phyloP scores from a whole-genome alignment of 768 basidiomycete genomes.

The Tricholoma flavovirens region DNA sequence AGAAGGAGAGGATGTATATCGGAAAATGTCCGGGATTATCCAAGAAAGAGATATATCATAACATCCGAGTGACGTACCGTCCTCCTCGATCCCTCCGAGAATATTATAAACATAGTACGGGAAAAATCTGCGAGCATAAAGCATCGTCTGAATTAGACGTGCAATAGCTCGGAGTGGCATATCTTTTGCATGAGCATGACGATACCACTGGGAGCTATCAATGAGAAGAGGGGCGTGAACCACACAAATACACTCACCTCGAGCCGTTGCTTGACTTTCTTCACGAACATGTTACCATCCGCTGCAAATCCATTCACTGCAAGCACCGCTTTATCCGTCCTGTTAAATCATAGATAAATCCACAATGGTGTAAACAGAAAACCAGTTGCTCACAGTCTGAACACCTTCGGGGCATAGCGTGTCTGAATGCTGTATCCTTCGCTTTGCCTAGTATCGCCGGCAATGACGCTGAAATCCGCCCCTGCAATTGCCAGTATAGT shows the following conservation, averaged over 20 bases:
- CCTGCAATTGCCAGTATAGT: slow-evolving; percentile 96
- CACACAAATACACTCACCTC: slow-evolving; percentile 54
- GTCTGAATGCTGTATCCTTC: slow-evolving; percentile 99
- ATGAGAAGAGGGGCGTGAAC: slow-evolving; percentile 3
- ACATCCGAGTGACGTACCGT: slow-evolving; percentile 55
- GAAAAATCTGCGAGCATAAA: slow-evolving; percentile 95
- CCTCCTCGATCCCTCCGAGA: slow-evolving; percentile 92
- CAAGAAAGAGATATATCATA: slow-evolving; percentile 5
- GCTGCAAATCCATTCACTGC: slow-evolving; percentile 97
- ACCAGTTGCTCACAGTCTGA: slow-evolving; percentile 66
- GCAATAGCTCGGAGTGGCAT: slow-evolving; percentile 97
- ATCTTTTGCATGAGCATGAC: slow-evolving; percentile 93
- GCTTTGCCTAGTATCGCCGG: slow-evolving; percentile 94
- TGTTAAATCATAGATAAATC: slow-evolving; percentile 25
- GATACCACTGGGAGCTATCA: slow-evolving; percentile 72
- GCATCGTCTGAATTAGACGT: slow-evolving; percentile 97
- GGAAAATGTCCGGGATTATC: too few relatives aligned
- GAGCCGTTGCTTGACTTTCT: slow-evolving; percentile 89
- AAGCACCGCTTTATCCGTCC: slow-evolving; percentile 88
- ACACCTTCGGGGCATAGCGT: slow-evolving; percentile 93
- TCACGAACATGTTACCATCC: slow-evolving; percentile 97
- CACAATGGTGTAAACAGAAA: slow-evolving; percentile 3
- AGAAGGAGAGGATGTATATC: slow-evolving; percentile 5
- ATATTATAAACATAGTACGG: slow-evolving; percentile 98
- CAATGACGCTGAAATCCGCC: slow-evolving; percentile 88